phyloP scores from a whole-genome alignment of 1,284 basidiomycete species.

The Fistulina hepatica region DNA sequence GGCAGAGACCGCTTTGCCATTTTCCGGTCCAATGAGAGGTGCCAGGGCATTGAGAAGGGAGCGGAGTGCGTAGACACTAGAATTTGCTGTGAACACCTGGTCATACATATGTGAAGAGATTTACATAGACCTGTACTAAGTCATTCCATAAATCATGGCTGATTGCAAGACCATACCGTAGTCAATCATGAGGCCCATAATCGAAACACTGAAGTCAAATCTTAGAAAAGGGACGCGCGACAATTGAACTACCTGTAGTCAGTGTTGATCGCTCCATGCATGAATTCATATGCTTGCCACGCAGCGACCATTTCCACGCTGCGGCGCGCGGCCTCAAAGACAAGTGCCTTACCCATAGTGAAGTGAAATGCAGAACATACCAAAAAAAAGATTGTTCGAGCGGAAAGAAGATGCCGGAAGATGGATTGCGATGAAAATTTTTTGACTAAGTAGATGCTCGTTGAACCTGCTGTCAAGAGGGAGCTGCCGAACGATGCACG shows the following conservation, averaged over 20 bases:
- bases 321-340: slow-evolving; percentile 67
- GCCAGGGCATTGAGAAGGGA: slow-evolving; percentile 66
- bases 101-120: too few relatives aligned
- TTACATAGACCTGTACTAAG: too few relatives aligned
- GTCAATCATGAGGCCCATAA: slow-evolving; percentile 88
- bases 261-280: slow-evolving; percentile 94
- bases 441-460: too few relatives aligned
- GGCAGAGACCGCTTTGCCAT: slow-evolving; percentile 39
- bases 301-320: slow-evolving; percentile 87
- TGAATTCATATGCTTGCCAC: slow-evolving; percentile 93
- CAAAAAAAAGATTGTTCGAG: too few relatives aligned
- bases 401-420: too few relatives aligned
- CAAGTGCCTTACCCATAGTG: slow-evolving; percentile 60
- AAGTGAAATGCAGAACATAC: too few relatives aligned
- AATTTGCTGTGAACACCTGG: too few relatives aligned
- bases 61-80: slow-evolving; percentile 66
- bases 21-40: slow-evolving; percentile 78
- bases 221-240: not conserved
- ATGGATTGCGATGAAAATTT: too few relatives aligned
- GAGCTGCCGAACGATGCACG: too few relatives aligned
- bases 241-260: slow-evolving; percentile 66
- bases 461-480: too few relatives aligned
- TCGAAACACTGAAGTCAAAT: slow-evolving; percentile 48
- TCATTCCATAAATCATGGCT: too few relatives aligned
- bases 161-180: too few relatives aligned